Evolutionary conservation across 2,329 filamentous ascomycete genomes (phyloP).

Genomic region (Pseudogymnoascus verrucosus): DNA sequence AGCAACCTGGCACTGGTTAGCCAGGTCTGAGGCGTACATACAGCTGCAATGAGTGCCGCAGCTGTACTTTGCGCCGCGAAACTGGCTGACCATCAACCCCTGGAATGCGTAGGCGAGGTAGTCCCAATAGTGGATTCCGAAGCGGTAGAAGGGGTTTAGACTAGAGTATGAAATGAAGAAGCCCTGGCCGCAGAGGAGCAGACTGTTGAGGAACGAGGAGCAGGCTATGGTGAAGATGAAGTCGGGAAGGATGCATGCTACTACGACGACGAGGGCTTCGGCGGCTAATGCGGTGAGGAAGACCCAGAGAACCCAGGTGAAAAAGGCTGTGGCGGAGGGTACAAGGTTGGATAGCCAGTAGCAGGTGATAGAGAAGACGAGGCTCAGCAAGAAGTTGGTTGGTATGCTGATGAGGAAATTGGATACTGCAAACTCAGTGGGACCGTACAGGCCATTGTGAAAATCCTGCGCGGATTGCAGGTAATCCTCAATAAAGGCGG

Average conservation of each 20-base stretch:
- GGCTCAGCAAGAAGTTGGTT: slow-evolving; percentile 51
- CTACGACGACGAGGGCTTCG: too few species aligned
- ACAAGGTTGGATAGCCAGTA: slow-evolving; percentile 74
- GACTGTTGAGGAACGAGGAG: too few species aligned
- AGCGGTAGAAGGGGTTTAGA: too few species aligned
- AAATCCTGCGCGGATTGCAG: slow-evolving; percentile 64
- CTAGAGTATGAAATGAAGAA: too few species aligned
- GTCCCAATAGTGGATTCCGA: slow-evolving; percentile 45
- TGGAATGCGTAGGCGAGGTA: slow-evolving; percentile 77
- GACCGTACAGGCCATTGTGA: slow-evolving; percentile 68
- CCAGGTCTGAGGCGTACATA: slow-evolving; percentile 35
- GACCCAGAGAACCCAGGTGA: slow-evolving; percentile 23
- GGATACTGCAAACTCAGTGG: slow-evolving; percentile 59
- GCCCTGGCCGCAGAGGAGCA: too few species aligned
- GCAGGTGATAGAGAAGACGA: slow-evolving; percentile 63
- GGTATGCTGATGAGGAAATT: slow-evolving; percentile 68
- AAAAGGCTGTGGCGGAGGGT: slow-evolving; percentile 54
- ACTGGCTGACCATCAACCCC: slow-evolving; percentile 86
- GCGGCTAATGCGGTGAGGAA: too few species aligned
- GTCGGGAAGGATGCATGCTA: too few species aligned
- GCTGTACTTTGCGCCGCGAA: slow-evolving; percentile 35
- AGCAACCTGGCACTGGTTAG: too few species aligned
- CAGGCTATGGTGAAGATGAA: too few species aligned
- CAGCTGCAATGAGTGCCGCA: slow-evolving; percentile 41
- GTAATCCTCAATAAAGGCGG: slow-evolving; percentile 69